A percentile compares a stretch with the other conserved stretches of the same genome.
Evolutionary conservation across 768 basidiomycete species (phyloP).

Genomic region (Plicaturopsis crispa): DNA sequence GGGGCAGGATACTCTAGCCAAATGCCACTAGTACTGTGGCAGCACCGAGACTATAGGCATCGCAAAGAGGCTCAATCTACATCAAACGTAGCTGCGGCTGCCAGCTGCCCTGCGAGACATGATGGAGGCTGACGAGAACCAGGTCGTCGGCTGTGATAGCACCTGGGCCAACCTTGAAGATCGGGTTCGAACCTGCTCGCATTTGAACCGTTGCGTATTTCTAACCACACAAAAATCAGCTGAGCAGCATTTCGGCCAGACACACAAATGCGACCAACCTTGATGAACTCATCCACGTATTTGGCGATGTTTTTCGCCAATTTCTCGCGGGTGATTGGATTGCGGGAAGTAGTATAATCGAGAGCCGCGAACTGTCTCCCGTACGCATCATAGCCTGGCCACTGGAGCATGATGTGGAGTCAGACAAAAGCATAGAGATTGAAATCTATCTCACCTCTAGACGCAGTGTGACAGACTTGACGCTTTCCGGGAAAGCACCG

Average conservation of each 20-base stretch:
- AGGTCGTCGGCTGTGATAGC: conserved; percentile 57
- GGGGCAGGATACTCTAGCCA: no score
- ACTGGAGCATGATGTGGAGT: conserved; percentile 32
- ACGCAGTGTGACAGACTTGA: conserved; percentile 75
- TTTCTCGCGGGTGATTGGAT: conserved; percentile 69
- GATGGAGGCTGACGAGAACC: conserved; percentile 71
- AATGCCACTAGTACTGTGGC: no score
- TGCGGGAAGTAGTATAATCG: conserved; percentile 72
- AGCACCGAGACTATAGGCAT: no score
- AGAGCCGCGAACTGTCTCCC: conserved; percentile 77
- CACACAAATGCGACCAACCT: conserved; percentile 31
- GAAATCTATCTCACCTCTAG: conserved; percentile 61
- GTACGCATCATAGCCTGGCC: conserved; percentile 75
- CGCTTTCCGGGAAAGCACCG: conserved; percentile 61
- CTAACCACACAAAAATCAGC: conserved; percentile 31
- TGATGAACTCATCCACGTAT: conserved; percentile 63
- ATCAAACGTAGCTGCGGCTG: conserved; percentile 68
- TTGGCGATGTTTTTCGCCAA: conserved; percentile 77
- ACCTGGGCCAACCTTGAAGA: no score
- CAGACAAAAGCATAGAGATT: conserved; percentile 1
- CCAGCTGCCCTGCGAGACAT: conserved; percentile 79
- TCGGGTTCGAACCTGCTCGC: conserved; percentile 55
- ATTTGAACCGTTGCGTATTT: conserved; percentile 53
- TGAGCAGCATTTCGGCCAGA: not conserved
- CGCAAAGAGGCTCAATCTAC: no score